These are phyloP conservation scores for Rhodotorula sp. DNA, from an alignment of 1,284 basidiomycete genomes.

Conservation along the genomic window DNA sequence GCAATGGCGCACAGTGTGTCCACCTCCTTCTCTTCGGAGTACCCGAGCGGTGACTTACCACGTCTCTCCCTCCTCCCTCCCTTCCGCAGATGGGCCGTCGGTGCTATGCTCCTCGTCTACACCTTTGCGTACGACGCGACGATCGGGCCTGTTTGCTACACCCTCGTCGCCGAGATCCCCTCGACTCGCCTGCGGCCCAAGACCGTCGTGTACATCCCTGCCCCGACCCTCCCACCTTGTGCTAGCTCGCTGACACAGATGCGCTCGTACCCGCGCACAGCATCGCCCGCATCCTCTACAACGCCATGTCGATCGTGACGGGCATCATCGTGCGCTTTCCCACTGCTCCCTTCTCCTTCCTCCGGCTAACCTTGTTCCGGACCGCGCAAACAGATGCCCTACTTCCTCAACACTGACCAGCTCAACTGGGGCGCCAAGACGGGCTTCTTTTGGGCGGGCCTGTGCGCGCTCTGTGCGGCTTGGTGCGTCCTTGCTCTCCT, in stretches of 20 bases:
- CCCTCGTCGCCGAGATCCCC: constrained; percentile 49
- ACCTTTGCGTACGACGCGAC: constrained; percentile 7
- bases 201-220: constrained; percentile 53
- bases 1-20: not conserved
- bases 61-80: too few species aligned
- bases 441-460: constrained; percentile 53
- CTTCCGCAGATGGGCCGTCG: constrained; percentile 52
- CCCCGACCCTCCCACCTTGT: not conserved
- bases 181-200: constrained; percentile 58
- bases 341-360: not conserved
- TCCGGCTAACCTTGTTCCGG: too few species aligned
- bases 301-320: constrained; percentile 41
- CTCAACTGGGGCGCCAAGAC: constrained; percentile 55
- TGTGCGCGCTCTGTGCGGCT: constrained; percentile 6
- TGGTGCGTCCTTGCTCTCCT: not conserved
- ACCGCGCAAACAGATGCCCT: constrained; percentile 53
- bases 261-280: not conserved
- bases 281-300: constrained; percentile 56
- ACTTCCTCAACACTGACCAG: constrained; percentile 52
- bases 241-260: too few species aligned
- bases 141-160: not conserved
- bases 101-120: constrained; percentile 52
- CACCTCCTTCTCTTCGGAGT: not conserved
- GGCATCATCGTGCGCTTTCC: constrained; percentile 8
- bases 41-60: not conserved